phyloP scores from a whole-genome alignment of 2,329 filamentous ascomycete species.

The Cladophialophora bantiana region DNA sequence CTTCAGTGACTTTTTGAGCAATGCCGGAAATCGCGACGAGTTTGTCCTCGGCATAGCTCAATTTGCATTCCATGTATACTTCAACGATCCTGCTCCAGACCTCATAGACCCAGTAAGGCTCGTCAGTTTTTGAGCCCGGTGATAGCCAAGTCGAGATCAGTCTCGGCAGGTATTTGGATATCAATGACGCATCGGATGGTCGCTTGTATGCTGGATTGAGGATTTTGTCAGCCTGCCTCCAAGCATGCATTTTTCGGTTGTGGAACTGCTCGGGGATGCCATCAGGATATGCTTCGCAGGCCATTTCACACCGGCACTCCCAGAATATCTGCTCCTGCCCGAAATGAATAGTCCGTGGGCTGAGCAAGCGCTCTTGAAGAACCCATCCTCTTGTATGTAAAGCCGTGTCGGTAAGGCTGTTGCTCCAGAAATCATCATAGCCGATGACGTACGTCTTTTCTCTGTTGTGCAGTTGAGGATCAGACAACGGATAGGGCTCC shows the following conservation, averaged over 20 bases:
- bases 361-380: slow-evolving; percentile 31
- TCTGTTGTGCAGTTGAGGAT: slow-evolving; percentile 9
- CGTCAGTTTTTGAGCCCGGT: background rate
- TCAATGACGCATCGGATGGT: background rate
- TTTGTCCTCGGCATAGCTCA: slow-evolving; percentile 15
- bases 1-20: slow-evolving; percentile 13
- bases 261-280: slow-evolving; percentile 25
- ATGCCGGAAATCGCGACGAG: slow-evolving; percentile 19
- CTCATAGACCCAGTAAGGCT: background rate
- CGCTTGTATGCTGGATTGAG: slow-evolving; percentile 8
- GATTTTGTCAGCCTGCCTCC: slow-evolving; percentile 17
- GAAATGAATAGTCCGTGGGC: slow-evolving; percentile 32
- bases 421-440: slow-evolving; percentile 29
- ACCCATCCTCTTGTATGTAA: slow-evolving; percentile 29
- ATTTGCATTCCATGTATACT: slow-evolving; percentile 18
- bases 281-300: slow-evolving; percentile 30
- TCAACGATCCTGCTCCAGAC: slow-evolving; percentile 13
- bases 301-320: slow-evolving; percentile 28
- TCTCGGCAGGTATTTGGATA: background rate
- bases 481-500: slow-evolving; percentile 14
- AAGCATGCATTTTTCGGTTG: slow-evolving; percentile 19
- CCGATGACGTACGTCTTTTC: slow-evolving; percentile 22
- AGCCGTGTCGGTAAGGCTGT: slow-evolving; percentile 25
- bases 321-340: slow-evolving; percentile 30
- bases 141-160: background rate